Percentiles rank a stretch among this genome's conserved stretches.
Conservation (phyloP, 2,329 filamentous ascomycete genomes). For the Talaromyces funiculosus region DNA sequence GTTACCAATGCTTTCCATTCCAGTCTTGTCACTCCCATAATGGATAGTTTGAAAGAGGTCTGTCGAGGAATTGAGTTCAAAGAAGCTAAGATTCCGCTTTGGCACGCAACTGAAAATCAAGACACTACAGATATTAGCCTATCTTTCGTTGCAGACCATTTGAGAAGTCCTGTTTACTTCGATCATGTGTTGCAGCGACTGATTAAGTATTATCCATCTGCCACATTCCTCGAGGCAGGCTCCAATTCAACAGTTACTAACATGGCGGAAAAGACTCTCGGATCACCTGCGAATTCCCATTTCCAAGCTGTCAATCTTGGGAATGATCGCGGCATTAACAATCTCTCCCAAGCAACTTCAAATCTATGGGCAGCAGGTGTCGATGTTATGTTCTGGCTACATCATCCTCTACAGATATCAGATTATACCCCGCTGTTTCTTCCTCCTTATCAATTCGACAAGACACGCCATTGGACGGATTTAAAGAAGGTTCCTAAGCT, state of each 20-base stretch:
- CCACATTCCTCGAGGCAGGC: not conserved
- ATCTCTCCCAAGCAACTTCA: conserved; percentile 35
- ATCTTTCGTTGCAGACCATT: not conserved
- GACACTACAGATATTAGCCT: not conserved
- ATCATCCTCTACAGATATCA: conserved; percentile 24
- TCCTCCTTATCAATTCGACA: not conserved
- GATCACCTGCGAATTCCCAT: not conserved
- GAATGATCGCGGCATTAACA: conserved; percentile 16
- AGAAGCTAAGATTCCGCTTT: not conserved
- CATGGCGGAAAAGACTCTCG: not conserved
- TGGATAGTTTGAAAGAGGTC: not conserved
- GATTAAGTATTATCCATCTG: not conserved
- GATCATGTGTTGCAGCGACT: not conserved
- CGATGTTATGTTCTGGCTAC: conserved; percentile 26
- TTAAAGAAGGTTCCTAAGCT: not conserved
- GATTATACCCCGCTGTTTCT: not conserved
- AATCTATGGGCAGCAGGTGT: conserved; percentile 19
- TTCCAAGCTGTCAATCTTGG: not conserved
- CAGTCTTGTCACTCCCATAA: not conserved
- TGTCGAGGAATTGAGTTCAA: not conserved
- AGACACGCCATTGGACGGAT: not conserved
- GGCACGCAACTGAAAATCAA: not conserved
- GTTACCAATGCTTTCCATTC: not conserved
- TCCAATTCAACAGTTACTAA: not conserved
- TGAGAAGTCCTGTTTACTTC: not conserved